Evolutionary conservation across 2,329 filamentous ascomycete species (phyloP), one percentile per base, ranked within the genome.

Genomic region (Aspergillus fijiensis): DNA sequence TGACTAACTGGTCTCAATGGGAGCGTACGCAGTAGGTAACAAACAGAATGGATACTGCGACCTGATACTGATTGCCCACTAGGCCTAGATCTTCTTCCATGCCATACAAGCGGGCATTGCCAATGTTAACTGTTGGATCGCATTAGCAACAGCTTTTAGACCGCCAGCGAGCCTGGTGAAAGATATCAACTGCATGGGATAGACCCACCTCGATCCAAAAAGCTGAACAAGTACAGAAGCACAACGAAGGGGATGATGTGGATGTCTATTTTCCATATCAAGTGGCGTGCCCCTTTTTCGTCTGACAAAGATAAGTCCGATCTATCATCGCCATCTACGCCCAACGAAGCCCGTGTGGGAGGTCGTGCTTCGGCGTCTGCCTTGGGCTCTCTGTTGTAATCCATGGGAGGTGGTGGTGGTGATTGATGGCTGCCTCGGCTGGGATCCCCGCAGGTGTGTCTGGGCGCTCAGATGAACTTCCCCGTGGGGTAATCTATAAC

Each of bases 211-310:
- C 89, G 81, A 70, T 92, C 90, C 9, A 93, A 76, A 71, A 92
- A 93, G 65, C 87, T 89, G 65, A 92, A 86, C 14, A 92, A 80
- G 71, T 94, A 94, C 16, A 79, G 60, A 23, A 77, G 61, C 48
- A 79, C 73, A 11, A 78, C 70, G 27, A 78, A 73, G 1, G 77
- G 77, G 48, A 79, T 66, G 58, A 79, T 75, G 58, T 77, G 72
- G 23, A 72, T 25, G 58, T 79, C 77, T 50, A 79, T 75, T 57
- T 78, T 79, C 31, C 75, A 61, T 11, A 78, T 68, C 25, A 79
- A 57, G 7, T 61, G 63, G 25, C 64, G 67, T 52, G 73, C 73
- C 11, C 63, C 66, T 58, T 70, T 63, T 45, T 67, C 64, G 52
- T 75, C 73, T 47, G 72, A 53, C 6, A 63, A 60, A 1, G 68